phyloP scores from a whole-genome alignment of 768 basidiomycete genomes.

The Amanita fuliginea region DNA sequence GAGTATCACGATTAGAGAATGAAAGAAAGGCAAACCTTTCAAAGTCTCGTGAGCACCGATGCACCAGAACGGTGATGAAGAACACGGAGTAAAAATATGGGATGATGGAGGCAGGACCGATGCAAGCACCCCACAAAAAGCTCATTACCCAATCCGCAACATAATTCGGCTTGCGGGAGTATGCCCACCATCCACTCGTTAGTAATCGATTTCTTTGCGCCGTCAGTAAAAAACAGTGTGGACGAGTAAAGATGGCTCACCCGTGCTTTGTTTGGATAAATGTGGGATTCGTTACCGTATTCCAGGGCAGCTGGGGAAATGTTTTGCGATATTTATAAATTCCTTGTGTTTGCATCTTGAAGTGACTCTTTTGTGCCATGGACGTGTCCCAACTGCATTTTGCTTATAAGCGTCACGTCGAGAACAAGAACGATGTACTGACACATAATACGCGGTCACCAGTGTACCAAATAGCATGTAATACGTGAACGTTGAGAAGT shows the following conservation, averaged over 20 bases:
- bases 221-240: not conserved
- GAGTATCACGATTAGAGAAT: not conserved
- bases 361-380: conserved; percentile 94
- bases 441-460: conserved; percentile 82
- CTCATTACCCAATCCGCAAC: conserved; percentile 87
- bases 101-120: conserved; percentile 69
- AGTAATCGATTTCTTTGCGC: conserved; percentile 70
- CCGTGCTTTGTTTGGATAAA: conserved; percentile 93
- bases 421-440: conserved; percentile 16
- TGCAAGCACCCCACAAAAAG: conserved; percentile 74
- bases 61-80: conserved; percentile 88
- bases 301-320: conserved; percentile 88
- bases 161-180: conserved; percentile 94
- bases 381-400: conserved; percentile 74
- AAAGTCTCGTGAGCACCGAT: conserved; percentile 89
- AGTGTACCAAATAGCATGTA: conserved; percentile 66
- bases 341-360: conserved; percentile 95
- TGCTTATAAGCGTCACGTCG: conserved; percentile 1
- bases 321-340: conserved; percentile 77
- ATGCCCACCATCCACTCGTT: conserved; percentile 90
- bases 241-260: conserved; percentile 25
- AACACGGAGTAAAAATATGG: conserved; percentile 97
- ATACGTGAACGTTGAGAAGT: conserved; percentile 70
- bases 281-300: conserved; percentile 74
- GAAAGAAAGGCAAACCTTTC: conserved; percentile 48